Evolutionary conservation across 345 rosid genomes (phyloP).

Genomic region (Eucalyptus dawsonii): DNA sequence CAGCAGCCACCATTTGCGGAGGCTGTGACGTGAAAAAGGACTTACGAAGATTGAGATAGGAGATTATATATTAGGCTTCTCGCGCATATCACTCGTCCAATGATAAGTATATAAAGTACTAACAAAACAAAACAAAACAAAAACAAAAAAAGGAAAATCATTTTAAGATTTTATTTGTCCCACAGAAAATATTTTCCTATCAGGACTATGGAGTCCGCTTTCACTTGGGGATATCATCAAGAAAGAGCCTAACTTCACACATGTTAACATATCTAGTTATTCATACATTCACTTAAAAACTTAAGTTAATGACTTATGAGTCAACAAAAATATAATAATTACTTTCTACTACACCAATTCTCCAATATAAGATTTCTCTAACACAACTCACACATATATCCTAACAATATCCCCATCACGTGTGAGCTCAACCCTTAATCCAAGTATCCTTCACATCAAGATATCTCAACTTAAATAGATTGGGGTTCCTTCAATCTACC

Average conservation of each 20-base stretch:
- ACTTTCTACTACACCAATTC: not conserved
- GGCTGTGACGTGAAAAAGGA: not conserved
- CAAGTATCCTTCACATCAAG: not conserved
- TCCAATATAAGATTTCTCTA: not conserved
- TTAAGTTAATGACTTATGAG: not conserved
- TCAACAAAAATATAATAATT: not conserved
- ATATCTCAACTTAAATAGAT: not conserved
- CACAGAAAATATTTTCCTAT: no score
- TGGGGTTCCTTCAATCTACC: not conserved
- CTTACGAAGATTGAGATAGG: not conserved
- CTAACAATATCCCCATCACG: not conserved
- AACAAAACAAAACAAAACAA: no score
- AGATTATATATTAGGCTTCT: not conserved
- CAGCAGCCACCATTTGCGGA: not conserved
- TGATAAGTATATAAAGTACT: not conserved
- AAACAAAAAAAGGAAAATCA: no score
- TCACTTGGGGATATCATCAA: not conserved
- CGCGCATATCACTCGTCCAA: not conserved
- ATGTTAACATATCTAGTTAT: no score
- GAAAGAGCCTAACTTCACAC: not conserved
- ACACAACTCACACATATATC: not conserved
- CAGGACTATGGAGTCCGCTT: not conserved
- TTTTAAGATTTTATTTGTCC: not conserved
- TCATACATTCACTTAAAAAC: no score
- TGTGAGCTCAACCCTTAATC: not conserved